phyloP scores from a whole-genome alignment of 352 stramenopile genomes.

The Pythium sp. region DNA sequence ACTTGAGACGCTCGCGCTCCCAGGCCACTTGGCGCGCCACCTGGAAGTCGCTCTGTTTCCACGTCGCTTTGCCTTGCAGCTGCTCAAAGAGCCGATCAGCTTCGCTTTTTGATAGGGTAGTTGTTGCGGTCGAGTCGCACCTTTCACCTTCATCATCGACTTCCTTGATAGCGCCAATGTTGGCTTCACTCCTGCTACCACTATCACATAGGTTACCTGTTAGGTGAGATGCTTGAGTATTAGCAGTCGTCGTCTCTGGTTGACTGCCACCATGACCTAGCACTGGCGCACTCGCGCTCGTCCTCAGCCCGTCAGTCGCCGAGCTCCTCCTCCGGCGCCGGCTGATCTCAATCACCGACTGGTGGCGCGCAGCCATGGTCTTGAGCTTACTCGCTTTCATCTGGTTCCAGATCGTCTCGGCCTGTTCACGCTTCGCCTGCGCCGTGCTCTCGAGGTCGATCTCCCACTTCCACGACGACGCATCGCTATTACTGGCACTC shows the following conservation, averaged over 20 bases:
- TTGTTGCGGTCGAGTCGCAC: background rate
- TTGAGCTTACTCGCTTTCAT: conserved; percentile 57
- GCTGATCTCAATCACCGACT: conserved; percentile 21
- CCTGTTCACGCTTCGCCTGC: conserved; percentile 43
- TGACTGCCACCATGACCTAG: conserved; percentile 6
- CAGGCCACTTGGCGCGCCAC: conserved; percentile 59
- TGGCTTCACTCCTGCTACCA: background rate
- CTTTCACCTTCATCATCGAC: background rate
- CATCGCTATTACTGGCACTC: background rate
- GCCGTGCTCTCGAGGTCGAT: conserved; percentile 40
- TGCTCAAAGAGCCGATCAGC: conserved; percentile 61
- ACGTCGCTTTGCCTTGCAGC: conserved; percentile 60
- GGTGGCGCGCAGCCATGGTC: conserved; percentile 16
- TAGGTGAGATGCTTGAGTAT: background rate
- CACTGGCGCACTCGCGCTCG: conserved; percentile 27
- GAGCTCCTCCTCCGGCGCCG: conserved; percentile 19
- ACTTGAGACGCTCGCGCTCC: conserved; percentile 63
- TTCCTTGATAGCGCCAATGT: background rate
- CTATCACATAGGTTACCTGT: background rate
- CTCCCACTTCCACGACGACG: conserved; percentile 39
- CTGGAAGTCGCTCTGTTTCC: conserved; percentile 76
- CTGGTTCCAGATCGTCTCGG: conserved; percentile 50
- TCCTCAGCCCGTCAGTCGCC: conserved; percentile 5
- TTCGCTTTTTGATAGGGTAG: conserved; percentile 6
- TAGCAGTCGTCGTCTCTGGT: background rate